Evolutionary conservation across 2,329 filamentous ascomycete species (phyloP).

Genomic region (Calonectria henricotiae): DNA sequence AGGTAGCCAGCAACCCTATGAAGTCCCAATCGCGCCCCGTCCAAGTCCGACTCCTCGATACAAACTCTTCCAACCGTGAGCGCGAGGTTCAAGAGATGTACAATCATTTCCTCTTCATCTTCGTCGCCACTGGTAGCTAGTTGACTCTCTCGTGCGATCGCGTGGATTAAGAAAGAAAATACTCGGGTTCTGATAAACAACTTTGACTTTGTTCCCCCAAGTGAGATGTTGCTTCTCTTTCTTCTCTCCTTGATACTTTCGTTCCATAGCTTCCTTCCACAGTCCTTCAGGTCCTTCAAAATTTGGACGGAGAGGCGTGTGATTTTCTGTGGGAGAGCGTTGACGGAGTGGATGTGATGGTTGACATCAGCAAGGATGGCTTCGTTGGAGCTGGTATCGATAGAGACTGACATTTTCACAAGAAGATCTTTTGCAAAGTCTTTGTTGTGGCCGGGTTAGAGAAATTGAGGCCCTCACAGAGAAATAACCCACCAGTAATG

Average conservation of each 20-base stretch:
- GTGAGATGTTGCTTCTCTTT: neutral
- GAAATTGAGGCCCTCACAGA: neutral
- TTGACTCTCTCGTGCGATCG: constrained; percentile 65
- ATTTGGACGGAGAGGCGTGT: constrained; percentile 18
- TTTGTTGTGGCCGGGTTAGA: constrained; percentile 26
- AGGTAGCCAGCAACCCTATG: constrained; percentile 75
- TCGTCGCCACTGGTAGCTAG: constrained; percentile 48
- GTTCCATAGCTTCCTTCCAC: constrained; percentile 79
- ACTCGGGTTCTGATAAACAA: constrained; percentile 63
- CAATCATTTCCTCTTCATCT: constrained; percentile 56
- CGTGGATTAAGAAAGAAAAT: constrained; percentile 79
- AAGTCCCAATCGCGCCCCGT: constrained; percentile 74
- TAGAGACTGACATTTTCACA: constrained; percentile 43
- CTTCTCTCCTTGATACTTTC: constrained; percentile 69
- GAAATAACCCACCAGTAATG: constrained; percentile 45
- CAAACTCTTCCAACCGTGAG: constrained; percentile 75
- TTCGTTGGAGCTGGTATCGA: constrained; percentile 62
- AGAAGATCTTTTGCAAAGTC: constrained; percentile 54
- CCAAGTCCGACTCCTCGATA: constrained; percentile 69
- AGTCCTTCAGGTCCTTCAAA: constrained; percentile 67
- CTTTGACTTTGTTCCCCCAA: constrained; percentile 37
- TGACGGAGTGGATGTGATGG: constrained; percentile 50
- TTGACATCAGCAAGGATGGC: constrained; percentile 54
- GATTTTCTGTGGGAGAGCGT: constrained; percentile 32
- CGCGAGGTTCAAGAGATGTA: constrained; percentile 77